phyloP scores from a whole-genome alignment of 75 land plant genomes.

The Picea sitchensis region DNA sequence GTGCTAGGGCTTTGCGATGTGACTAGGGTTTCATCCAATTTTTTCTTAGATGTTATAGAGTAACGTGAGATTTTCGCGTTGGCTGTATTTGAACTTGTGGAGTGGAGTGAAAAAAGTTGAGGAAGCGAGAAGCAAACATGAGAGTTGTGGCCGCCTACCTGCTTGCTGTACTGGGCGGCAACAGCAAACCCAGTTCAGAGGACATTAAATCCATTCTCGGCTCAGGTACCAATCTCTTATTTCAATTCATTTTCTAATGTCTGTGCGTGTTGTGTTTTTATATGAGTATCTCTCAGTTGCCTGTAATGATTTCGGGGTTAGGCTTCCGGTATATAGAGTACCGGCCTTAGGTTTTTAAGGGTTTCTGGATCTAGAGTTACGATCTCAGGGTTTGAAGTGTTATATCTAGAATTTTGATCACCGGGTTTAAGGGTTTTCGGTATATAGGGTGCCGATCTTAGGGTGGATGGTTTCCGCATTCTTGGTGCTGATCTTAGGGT shows the following conservation, averaged over 20 bases:
- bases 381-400: too few species aligned
- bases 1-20: too few species aligned
- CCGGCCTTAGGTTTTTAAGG: neutral
- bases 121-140: slow-evolving; percentile 8
- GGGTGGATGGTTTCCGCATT: too few species aligned
- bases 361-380: neutral
- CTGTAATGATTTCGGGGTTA: neutral
- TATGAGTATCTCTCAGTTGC: neutral
- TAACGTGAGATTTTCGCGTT: too few species aligned
- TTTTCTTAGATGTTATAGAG: too few species aligned
- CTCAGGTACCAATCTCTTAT: slow-evolving; percentile 23
- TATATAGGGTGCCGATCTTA: too few species aligned
- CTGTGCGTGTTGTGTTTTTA: neutral
- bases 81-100: too few species aligned
- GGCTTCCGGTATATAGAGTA: neutral
- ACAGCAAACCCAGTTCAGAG: slow-evolving; percentile 32
- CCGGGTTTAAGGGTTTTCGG: neutral
- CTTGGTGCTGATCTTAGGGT: neutral
- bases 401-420: neutral
- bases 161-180: slow-evolving; percentile 56
- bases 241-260: neutral
- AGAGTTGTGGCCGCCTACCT: slow-evolving; percentile 53
- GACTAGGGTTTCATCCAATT: too few species aligned
- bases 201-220: slow-evolving; percentile 45
- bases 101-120: too few species aligned